Base-by-base conservation (phyloP, 768 basidiomycete genomes). In the Lentinula guzmanii region DNA sequence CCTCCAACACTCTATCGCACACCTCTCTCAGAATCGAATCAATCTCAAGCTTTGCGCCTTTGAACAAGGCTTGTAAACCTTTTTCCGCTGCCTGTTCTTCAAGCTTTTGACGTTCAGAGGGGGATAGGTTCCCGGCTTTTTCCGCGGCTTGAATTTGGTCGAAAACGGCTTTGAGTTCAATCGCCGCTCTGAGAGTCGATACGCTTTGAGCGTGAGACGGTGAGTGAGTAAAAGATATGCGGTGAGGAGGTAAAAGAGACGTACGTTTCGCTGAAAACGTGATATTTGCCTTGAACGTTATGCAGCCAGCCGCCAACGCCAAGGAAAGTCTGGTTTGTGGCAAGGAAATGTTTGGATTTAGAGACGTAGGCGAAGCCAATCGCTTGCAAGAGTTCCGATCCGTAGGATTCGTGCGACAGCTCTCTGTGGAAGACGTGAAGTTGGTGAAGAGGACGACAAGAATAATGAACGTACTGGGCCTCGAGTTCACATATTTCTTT, bases 31-130 rank as follows among this genome's bases (percentile, higher is more conserved):
- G 74, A 43, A 96, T 85, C 4, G 91, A 92, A 70, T 96, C 93
- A 58, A 95, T 82, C 70, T 96, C 93, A 31, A 96, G 86, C 71
- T 95, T 95, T 16, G 93, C 86, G 4, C 93, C 93, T 80, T 95
- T 95, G 82, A 95, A 95, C 34, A 95, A 75, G 1, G 93, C 92
- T 66, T 93, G 91, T 1, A 95, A 72, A 11, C 92, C 94, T 72
- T 95, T 95, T 77, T 95, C 93, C 0, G 94, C 93, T 0, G 94
- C 94, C 67, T 93, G 90, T 66, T 95, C 94, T 69, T 96, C 94
- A 1, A 96, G 75, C 61, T 86, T 83, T 70, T 82, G 86, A 75
- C 85, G 88, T 74, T 94, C 91, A 46, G 93, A 93, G 0, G 87
- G 84, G 33, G 76, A 78, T 43, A 94, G 74, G 62, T 87, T 91